phyloP scores from a whole-genome alignment of 73 alveolate species.

The Paramecium bursaria region DNA sequence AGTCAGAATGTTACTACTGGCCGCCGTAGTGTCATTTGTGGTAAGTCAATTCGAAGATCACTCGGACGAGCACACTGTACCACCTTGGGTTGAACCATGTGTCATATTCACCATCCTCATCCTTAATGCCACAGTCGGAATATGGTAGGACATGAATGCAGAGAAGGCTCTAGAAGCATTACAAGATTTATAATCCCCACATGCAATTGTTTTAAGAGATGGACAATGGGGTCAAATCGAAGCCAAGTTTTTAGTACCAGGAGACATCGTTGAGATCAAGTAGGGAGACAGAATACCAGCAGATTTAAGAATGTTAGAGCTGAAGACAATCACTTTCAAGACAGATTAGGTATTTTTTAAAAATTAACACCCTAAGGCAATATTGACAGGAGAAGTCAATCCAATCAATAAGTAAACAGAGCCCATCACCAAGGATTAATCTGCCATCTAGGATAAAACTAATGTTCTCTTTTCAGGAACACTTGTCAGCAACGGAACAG shows the following conservation, averaged over 20 bases:
- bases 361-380: background rate
- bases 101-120: conserved; percentile 93
- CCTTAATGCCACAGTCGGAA: conserved; percentile 91
- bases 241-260: conserved; percentile 91
- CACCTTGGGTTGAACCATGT: conserved; percentile 92
- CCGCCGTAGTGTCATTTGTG: conserved; percentile 93
- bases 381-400: conserved; percentile 59
- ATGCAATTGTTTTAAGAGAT: conserved; percentile 82
- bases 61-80: conserved; percentile 60
- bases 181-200: conserved; percentile 85
- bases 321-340: conserved; percentile 67
- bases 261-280: conserved; percentile 87
- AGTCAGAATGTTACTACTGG: conserved; percentile 90
- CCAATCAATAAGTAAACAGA: conserved; percentile 37
- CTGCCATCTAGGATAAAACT: conserved; percentile 60
- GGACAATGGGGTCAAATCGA: conserved; percentile 84
- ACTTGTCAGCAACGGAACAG: conserved; percentile 86
- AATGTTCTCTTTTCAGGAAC: conserved; percentile 87
- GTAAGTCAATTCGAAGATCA: conserved; percentile 66
- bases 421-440: conserved; percentile 28
- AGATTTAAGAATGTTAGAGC: conserved; percentile 82
- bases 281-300: conserved; percentile 97
- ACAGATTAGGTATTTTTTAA: conserved; percentile 60
- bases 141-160: conserved; percentile 96
- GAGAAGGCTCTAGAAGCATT: conserved; percentile 97